phyloP scores from a whole-genome alignment of 768 basidiomycete genomes.

The Leucosporidium scottii region DNA sequence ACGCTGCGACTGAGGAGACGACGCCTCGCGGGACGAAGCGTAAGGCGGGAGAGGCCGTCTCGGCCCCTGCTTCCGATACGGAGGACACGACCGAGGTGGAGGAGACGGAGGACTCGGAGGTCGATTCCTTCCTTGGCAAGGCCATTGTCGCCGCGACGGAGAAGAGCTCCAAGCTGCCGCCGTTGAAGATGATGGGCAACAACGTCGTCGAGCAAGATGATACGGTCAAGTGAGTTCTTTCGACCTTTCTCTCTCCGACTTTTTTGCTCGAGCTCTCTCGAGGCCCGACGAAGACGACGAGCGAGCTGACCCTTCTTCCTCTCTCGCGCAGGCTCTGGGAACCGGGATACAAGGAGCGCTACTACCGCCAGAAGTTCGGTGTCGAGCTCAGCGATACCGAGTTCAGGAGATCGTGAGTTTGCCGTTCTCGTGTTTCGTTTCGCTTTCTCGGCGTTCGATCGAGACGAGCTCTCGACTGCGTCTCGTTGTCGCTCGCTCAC shows the following conservation, averaged over 20 bases:
- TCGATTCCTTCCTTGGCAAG: constrained; percentile 24
- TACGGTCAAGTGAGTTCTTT: constrained; percentile 74
- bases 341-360: constrained; percentile 88
- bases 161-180: constrained; percentile 42
- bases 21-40: constrained; percentile 48
- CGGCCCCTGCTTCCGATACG: constrained; percentile 9
- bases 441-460: constrained; percentile 50
- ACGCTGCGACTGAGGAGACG: constrained; percentile 5
- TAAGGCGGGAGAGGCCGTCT: constrained; percentile 42
- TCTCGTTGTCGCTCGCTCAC: constrained; percentile 1
- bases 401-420: constrained; percentile 63
- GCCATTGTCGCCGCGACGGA: constrained; percentile 46
- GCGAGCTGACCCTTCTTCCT: not conserved
- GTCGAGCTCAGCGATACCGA: constrained; percentile 61
- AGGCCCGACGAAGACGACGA: not conserved
- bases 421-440: not conserved
- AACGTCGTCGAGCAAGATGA: constrained; percentile 93
- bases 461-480: no score
- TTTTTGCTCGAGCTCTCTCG: not conserved
- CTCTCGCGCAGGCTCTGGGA: constrained; percentile 69
- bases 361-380: constrained; percentile 89
- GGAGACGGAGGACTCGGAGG: constrained; percentile 39
- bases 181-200: constrained; percentile 68
- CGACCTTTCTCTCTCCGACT: not conserved
- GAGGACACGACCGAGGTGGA: constrained; percentile 32